These are phyloP conservation scores for Papiliotrema laurentii DNA, from an alignment of 1,284 basidiomycete species.

Conservation along the genomic window DNA sequence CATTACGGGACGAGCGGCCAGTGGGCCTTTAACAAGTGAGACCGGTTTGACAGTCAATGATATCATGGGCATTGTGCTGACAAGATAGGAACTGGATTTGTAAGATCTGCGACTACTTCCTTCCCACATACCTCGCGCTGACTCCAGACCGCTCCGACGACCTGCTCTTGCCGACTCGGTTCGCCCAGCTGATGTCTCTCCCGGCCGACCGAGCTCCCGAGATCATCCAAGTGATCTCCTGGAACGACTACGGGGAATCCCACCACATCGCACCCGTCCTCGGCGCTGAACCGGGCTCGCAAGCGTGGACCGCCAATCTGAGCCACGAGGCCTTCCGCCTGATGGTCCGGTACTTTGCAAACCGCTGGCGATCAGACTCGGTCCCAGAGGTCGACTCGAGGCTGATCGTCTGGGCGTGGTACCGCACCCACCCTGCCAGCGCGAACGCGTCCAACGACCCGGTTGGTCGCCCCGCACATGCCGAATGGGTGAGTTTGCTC, in stretches of 20 bases:
- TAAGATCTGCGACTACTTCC: constrained; percentile 5
- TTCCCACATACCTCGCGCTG: neutral
- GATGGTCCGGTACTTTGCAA: constrained; percentile 36
- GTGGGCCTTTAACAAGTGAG: constrained; percentile 47
- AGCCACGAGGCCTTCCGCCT: constrained; percentile 42
- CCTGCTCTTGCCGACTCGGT: constrained; percentile 42
- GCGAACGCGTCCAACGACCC: constrained; percentile 19
- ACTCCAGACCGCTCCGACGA: constrained; percentile 46
- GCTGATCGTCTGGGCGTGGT: constrained; percentile 39
- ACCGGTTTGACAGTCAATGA: too few relatives aligned
- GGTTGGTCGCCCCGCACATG: constrained; percentile 33
- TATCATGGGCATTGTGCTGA: neutral
- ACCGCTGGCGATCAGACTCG: constrained; percentile 30
- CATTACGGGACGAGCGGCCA: constrained; percentile 46
- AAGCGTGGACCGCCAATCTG: constrained; percentile 43
- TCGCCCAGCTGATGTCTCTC: constrained; percentile 32
- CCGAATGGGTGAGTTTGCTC: constrained; percentile 38
- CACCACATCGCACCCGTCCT: constrained; percentile 43
- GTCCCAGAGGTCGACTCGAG: constrained; percentile 6
- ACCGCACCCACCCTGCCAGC: constrained; percentile 31
- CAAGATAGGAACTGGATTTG: constrained; percentile 42
- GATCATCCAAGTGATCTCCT: constrained; percentile 46
- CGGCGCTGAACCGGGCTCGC: constrained; percentile 43
- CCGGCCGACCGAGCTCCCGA: constrained; percentile 23
- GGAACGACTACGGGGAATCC: constrained; percentile 49